phyloP scores from a whole-genome alignment of 805 yeast species.

The Nakazawaea populi region DNA sequence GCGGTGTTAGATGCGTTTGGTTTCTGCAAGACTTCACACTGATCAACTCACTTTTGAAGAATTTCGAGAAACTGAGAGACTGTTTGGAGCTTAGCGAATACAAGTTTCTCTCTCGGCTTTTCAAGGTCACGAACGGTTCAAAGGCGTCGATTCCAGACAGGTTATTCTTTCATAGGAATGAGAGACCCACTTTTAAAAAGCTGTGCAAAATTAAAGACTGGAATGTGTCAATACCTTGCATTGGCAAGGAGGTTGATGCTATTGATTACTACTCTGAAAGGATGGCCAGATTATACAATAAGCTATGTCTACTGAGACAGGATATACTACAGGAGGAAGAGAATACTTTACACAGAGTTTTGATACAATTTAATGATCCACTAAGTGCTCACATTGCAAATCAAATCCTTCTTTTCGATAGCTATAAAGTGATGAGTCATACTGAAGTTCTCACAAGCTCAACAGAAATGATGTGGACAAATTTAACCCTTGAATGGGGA shows the following conservation, averaged over 20 bases:
- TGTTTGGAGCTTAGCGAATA: conserved; percentile 35
- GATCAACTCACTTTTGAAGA: conserved; percentile 26
- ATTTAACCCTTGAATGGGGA: conserved; percentile 38
- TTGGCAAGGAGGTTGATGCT: not conserved
- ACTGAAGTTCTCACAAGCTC: conserved; percentile 54
- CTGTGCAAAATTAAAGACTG: not conserved
- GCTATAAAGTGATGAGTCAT: conserved; percentile 35
- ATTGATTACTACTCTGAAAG: conserved; percentile 1
- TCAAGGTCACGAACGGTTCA: conserved; percentile 6
- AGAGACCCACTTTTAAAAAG: not conserved
- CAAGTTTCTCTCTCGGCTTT: conserved; percentile 11
- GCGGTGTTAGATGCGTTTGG: conserved; percentile 55
- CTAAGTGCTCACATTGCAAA: conserved; percentile 58
- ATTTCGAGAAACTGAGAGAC: conserved; percentile 23
- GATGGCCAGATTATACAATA: not conserved
- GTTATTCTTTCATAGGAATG: not conserved
- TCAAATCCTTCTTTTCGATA: conserved; percentile 45
- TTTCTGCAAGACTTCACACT: conserved; percentile 40
- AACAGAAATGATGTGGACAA: conserved; percentile 67
- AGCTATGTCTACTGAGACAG: conserved; percentile 1
- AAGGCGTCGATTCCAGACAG: conserved; percentile 7
- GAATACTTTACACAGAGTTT: conserved; percentile 35
- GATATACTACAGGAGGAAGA: conserved; percentile 7
- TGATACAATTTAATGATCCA: conserved; percentile 56
- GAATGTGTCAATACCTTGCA: conserved; percentile 3